Conservation (phyloP, 495 filamentous ascomycete genomes). For the Penicillium nucicola region DNA sequence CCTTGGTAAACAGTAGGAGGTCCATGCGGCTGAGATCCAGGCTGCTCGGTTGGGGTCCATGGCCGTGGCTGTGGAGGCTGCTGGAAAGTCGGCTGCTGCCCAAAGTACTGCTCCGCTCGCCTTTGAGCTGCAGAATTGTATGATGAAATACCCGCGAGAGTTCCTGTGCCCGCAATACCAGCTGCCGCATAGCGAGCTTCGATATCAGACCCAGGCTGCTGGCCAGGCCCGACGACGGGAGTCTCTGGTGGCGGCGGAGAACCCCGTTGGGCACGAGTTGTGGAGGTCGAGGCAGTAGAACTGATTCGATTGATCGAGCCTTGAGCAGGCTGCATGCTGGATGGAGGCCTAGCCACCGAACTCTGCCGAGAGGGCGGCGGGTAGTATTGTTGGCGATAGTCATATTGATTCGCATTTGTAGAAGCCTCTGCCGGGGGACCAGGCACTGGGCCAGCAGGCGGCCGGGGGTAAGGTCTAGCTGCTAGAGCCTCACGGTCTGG, state of each 20-base stretch:
- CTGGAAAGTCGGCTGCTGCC: constrained; percentile 42
- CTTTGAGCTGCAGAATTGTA: constrained; percentile 79
- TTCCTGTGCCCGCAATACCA: constrained; percentile 81
- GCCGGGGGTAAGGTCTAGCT: constrained; percentile 32
- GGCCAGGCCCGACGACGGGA: constrained; percentile 72
- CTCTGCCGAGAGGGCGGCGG: constrained; percentile 47
- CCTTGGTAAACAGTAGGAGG: constrained; percentile 94
- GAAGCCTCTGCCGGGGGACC: background rate
- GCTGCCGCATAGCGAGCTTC: constrained; percentile 86
- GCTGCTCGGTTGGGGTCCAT: constrained; percentile 94
- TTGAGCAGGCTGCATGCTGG: constrained; percentile 37
- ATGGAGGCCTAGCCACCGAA: constrained; percentile 28
- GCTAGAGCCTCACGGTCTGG: constrained; percentile 73
- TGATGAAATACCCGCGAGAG: constrained; percentile 74
- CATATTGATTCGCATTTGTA: constrained; percentile 41
- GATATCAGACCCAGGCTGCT: constrained; percentile 71
- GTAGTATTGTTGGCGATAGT: constrained; percentile 67
- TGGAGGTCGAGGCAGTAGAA: constrained; percentile 88
- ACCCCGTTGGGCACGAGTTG: constrained; percentile 85
- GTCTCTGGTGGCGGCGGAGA: constrained; percentile 96
- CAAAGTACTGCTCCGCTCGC: constrained; percentile 69
- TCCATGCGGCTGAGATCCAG: constrained; percentile 83
- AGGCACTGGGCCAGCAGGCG: constrained; percentile 17
- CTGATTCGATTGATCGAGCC: constrained; percentile 68
- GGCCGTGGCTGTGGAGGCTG: constrained; percentile 58